Base-by-base conservation (phyloP, 208 protist species). In the Novymonas esmeraldas region DNA sequence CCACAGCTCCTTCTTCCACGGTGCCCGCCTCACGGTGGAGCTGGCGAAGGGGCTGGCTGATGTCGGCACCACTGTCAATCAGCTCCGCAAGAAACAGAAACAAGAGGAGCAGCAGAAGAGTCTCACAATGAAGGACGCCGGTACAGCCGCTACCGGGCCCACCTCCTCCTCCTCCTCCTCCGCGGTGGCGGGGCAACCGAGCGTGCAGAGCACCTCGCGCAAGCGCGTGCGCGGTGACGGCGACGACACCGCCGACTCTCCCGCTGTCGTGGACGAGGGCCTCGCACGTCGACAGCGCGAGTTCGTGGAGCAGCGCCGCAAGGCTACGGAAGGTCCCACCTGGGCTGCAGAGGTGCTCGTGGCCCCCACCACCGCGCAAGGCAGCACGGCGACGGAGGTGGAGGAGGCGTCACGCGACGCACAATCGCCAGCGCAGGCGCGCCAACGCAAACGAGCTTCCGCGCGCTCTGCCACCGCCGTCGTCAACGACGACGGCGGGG, bases 1-100 rank as follows among this genome's bases (percentile, higher is more conserved):
- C 49, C 84, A 99, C 62, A 69, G 81, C 20, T 93, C 98, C 2
- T 99, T 89, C 85, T 93, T 99, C 45, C 93, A 96, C 66, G 98
- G 93, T 29, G 74, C 79, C 16, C 92, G 97, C 52, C 91, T 99
- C 34, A 70, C 51, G n/a, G 89, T 96, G 41, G 86, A 95, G 72
- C 44, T 87, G 20, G 92, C 92, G 20, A 92, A 92, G 62, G 81
- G 84, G 4, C 66, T 94, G 33, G 74, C 80, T 22, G 89, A 93
- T 16, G 76, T 84, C 20, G 78, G 74, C 6, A 52, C 87, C 14
- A 93, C 92, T 18, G 60, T 79, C 29, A 93, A 92, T 57, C 87
- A 82, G 76, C 58, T 56, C 22, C 63, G 59, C 50, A 71, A 70
- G 59, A 50, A 64, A 54, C 54, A 75, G 39, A 54, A 74, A 18